phyloP scores from a whole-genome alignment of 2,329 filamentous ascomycete genomes.

The Zasmidium cellare region DNA sequence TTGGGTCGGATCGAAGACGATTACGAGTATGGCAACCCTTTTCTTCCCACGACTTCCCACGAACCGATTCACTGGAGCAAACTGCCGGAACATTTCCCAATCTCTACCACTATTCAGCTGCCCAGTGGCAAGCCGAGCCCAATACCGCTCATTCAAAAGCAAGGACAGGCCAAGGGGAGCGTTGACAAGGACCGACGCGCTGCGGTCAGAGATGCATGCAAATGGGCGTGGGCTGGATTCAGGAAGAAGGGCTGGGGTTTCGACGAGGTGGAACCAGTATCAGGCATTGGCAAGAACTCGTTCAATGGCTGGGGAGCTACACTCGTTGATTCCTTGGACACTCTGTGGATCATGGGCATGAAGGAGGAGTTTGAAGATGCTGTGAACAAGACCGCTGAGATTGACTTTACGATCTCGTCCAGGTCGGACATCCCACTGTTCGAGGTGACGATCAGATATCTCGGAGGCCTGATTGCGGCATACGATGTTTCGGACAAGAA shows the following conservation, averaged over 20 bases:
- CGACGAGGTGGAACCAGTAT: slow-evolving; percentile 79
- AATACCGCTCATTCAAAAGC: slow-evolving; percentile 75
- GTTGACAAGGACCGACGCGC: slow-evolving; percentile 62
- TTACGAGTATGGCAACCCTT: not conserved
- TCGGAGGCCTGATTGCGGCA: slow-evolving; percentile 80
- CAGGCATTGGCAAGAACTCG: slow-evolving; percentile 68
- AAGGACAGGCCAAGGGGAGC: slow-evolving; percentile 58
- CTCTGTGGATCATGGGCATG: slow-evolving; percentile 83
- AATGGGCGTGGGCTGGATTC: slow-evolving; percentile 81
- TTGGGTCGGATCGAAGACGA: slow-evolving; percentile 2
- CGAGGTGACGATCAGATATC: slow-evolving; percentile 87
- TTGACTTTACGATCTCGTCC: slow-evolving; percentile 78
- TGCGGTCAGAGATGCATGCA: slow-evolving; percentile 71
- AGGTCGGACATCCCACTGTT: slow-evolving; percentile 79
- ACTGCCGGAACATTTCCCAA: slow-evolving; percentile 66
- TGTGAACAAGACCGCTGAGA: slow-evolving; percentile 65
- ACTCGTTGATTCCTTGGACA: slow-evolving; percentile 78
- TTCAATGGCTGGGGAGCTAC: slow-evolving; percentile 94
- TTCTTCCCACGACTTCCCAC: slow-evolving; percentile 1
- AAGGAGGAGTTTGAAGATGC: slow-evolving; percentile 78
- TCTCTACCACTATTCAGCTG: slow-evolving; percentile 72
- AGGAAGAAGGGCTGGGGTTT: slow-evolving; percentile 77
- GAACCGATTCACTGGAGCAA: slow-evolving; percentile 66
- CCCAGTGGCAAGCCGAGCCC: slow-evolving; percentile 69
- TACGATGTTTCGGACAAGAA: slow-evolving; percentile 74